These are phyloP conservation scores for Xylariaceae sp. DNA, from an alignment of 2,329 filamentous ascomycete species.

Conservation along the genomic window DNA sequence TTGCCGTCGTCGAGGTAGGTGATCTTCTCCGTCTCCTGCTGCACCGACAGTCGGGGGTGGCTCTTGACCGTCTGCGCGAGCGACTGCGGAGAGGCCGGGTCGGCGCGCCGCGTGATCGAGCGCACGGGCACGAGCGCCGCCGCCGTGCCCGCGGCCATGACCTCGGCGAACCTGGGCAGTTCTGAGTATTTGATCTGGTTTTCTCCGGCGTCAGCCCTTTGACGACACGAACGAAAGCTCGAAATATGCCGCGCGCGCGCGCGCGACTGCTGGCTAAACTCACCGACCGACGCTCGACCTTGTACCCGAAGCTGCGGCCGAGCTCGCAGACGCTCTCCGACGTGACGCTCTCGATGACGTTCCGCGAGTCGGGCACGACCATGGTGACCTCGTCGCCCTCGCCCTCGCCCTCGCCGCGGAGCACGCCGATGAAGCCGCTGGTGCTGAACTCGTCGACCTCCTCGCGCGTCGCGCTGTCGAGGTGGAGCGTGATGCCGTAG, in stretches of 20 bases:
- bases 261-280: conserved; percentile 19
- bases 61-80: conserved; percentile 25
- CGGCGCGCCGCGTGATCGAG: conserved; percentile 66
- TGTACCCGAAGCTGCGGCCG: conserved; percentile 72
- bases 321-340: conserved; percentile 72
- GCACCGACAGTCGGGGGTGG: conserved; percentile 32
- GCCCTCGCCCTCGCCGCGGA: conserved; percentile 34
- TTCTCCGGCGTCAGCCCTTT: conserved; percentile 6
- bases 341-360: conserved; percentile 66
- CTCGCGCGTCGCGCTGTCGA: conserved; percentile 75
- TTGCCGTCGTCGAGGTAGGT: conserved; percentile 47
- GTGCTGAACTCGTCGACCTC: conserved; percentile 97
- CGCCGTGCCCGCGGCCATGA: conserved; percentile 88
- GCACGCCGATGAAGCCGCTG: conserved; percentile 76
- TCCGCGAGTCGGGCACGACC: conserved; percentile 79
- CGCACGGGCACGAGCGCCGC: conserved; percentile 87
- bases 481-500: conserved; percentile 88
- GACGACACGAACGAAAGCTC: background rate
- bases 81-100: conserved; percentile 31
- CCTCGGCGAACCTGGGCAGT: conserved; percentile 53
- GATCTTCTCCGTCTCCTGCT: conserved; percentile 38
- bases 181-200: conserved; percentile 55
- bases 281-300: conserved; percentile 67
- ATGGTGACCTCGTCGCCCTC: conserved; percentile 58
- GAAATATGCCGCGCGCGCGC: background rate